These are phyloP conservation scores for Calonectria ilicicola DNA, from an alignment of 2,329 filamentous ascomycete genomes.

Conservation along the genomic window DNA sequence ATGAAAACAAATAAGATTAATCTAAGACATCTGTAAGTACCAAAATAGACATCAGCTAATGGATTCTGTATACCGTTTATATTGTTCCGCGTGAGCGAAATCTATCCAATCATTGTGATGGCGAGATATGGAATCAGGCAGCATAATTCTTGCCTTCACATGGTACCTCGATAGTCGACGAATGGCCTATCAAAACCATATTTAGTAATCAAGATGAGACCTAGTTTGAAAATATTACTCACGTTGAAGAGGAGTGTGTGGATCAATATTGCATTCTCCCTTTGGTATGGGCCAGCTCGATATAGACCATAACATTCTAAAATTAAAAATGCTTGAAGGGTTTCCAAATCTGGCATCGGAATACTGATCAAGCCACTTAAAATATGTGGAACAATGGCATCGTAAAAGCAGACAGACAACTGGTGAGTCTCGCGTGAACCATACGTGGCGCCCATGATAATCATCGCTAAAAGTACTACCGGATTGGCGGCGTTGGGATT, in stretches of 20 bases:
- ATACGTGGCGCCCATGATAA: neutral
- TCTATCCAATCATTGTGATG: neutral
- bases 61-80: neutral
- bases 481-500: neutral
- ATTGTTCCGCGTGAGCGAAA: neutral
- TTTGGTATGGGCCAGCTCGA: neutral
- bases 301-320: neutral
- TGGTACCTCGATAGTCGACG: neutral
- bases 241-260: neutral
- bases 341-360: neutral
- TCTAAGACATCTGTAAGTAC: neutral
- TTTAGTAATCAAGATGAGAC: neutral
- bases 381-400: neutral
- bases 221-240: neutral
- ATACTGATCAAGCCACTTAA: neutral
- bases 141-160: neutral
- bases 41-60: rapidly evolving
- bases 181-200: neutral
- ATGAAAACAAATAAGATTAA: neutral
- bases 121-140: neutral
- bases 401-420: neutral
- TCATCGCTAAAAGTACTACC: neutral
- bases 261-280: neutral
- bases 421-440: neutral
- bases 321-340: neutral